These are phyloP conservation scores for Sporothrix euskadiensis DNA, from an alignment of 2,329 filamentous ascomycete species.

Conservation along the genomic window DNA sequence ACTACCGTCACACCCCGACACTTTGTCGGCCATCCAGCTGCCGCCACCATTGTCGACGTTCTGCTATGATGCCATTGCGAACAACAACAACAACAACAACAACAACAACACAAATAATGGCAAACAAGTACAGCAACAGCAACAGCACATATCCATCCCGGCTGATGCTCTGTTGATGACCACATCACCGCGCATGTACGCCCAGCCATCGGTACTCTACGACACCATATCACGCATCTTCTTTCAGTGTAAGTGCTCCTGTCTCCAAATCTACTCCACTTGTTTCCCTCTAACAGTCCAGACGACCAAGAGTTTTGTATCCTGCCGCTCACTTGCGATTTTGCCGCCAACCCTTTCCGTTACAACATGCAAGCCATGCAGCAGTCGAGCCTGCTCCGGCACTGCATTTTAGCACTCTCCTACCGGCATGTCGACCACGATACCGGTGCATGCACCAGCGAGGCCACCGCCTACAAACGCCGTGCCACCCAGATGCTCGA, in stretches of 20 bases:
- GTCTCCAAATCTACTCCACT: not conserved
- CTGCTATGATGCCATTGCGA: not conserved
- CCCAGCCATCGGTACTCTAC: constrained; percentile 22
- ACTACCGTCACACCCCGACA: constrained; percentile 7
- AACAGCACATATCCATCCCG: not conserved
- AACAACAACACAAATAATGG: not conserved
- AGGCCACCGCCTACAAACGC: constrained; percentile 34
- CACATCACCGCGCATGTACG: constrained; percentile 17
- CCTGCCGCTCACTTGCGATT: constrained; percentile 40
- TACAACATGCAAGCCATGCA: constrained; percentile 33
- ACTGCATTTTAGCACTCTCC: constrained; percentile 39
- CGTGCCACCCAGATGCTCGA: constrained; percentile 37
- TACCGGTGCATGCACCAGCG: constrained; percentile 33
- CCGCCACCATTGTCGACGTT: not conserved
- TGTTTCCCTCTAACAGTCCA: constrained; percentile 24
- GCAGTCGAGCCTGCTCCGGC: constrained; percentile 38
- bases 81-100: not conserved
- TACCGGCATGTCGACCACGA: constrained; percentile 38
- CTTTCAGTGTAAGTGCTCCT: constrained; percentile 24
- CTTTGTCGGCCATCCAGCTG: not conserved
- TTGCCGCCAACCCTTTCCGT: constrained; percentile 40
- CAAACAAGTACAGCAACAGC: constrained; percentile 5
- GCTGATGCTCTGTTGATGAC: constrained; percentile 10
- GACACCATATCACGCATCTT: constrained; percentile 28
- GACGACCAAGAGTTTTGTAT: constrained; percentile 42